phyloP scores from a whole-genome alignment of 73 alveolate genomes.

The Breviolum minutum region DNA sequence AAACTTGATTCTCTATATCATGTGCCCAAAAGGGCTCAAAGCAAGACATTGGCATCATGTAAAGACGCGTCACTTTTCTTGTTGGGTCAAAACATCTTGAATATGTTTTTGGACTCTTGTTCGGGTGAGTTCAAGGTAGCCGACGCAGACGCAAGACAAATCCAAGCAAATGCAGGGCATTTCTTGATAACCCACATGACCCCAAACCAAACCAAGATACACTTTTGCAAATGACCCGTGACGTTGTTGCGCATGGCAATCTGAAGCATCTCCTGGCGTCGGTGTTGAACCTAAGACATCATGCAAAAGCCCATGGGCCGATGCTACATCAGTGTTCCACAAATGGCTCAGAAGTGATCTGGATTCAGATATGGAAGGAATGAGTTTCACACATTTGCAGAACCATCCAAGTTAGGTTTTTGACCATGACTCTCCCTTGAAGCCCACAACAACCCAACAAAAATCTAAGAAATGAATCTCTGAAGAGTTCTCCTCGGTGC shows the following conservation, averaged over 20 bases:
- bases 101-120: too few relatives aligned
- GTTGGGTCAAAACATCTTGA: too few relatives aligned
- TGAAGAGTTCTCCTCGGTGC: constrained; percentile 3
- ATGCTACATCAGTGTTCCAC: not conserved
- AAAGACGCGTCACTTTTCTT: too few relatives aligned
- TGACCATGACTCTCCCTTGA: not conserved
- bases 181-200: too few relatives aligned
- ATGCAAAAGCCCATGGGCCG: not conserved
- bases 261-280: constrained; percentile 33
- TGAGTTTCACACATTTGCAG: not conserved
- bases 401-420: not conserved
- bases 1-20: too few relatives aligned
- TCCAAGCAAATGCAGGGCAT: too few relatives aligned
- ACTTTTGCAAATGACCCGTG: constrained; percentile 78
- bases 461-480: not conserved
- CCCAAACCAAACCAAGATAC: not conserved
- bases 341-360: not conserved
- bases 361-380: not conserved
- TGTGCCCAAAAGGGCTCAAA: too few relatives aligned
- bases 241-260: constrained; percentile 87
- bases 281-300: not conserved
- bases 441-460: not conserved
- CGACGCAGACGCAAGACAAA: too few relatives aligned
- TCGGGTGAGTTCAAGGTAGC: too few relatives aligned
- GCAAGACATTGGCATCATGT: too few relatives aligned